Percentiles rank a stretch among this genome's conserved stretches.
Conservation (phyloP, 2,329 filamentous ascomycete genomes). For the Paramyrothecium roridum region DNA sequence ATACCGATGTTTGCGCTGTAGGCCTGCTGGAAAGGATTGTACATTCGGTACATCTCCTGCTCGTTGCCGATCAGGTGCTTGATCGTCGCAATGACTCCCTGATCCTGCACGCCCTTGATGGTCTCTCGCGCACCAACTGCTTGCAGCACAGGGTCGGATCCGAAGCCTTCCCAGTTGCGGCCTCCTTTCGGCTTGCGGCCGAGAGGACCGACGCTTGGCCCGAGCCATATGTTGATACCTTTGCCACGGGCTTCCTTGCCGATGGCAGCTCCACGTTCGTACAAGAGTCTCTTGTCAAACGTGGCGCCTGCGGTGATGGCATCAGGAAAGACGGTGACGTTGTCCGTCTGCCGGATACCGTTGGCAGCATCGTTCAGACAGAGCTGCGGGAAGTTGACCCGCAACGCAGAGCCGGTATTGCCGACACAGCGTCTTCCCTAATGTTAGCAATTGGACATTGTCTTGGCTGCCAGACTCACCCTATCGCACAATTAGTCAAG, state of each 20-base stretch:
- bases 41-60: slow-evolving; percentile 64
- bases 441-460: neutral
- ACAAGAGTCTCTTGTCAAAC: slow-evolving; percentile 70
- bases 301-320: slow-evolving; percentile 77
- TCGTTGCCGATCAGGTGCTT: slow-evolving; percentile 56
- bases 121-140: slow-evolving; percentile 75
- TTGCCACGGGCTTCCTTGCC: slow-evolving; percentile 72
- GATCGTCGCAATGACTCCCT: slow-evolving; percentile 54
- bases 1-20: slow-evolving; percentile 74
- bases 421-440: slow-evolving; percentile 62
- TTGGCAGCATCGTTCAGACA: slow-evolving; percentile 70
- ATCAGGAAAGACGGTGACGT: slow-evolving; percentile 73
- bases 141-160: slow-evolving; percentile 68
- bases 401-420: slow-evolving; percentile 68
- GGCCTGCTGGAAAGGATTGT: slow-evolving; percentile 45
- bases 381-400: slow-evolving; percentile 69
- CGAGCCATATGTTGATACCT: slow-evolving; percentile 68
- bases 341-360: slow-evolving; percentile 70
- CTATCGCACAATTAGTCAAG: neutral
- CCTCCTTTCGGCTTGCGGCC: slow-evolving; percentile 71
- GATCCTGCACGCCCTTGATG: slow-evolving; percentile 65
- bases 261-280: slow-evolving; percentile 63
- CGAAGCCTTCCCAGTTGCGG: slow-evolving; percentile 75
- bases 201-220: slow-evolving; percentile 67
- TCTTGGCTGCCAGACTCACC: neutral